Evolutionary conservation across 805 yeast genomes (phyloP), one percentile per base, ranked within the genome.

Genomic region (Metschnikowia picachoensis): DNA sequence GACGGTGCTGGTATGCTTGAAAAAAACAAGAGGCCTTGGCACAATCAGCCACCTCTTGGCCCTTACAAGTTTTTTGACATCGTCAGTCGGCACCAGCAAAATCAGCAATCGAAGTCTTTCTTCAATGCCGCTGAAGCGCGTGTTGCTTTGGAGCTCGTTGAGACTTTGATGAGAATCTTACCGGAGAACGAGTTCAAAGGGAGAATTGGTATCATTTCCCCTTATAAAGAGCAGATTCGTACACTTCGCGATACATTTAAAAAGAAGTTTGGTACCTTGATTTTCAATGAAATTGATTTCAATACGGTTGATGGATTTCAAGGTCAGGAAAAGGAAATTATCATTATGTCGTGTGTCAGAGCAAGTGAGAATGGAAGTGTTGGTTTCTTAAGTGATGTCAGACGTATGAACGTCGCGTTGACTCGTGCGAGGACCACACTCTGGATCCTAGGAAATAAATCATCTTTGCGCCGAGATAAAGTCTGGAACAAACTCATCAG

Each of bases 301-400:
- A 90, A 91, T 60, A 89, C 99, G 0, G 90, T 94, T 49, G 99
- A 94, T 74, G 99, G 98, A 1, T 94, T 91, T 62, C 99, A 90
- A 70, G 97, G 96, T 52, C 98, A 94, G 65, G 99, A 94, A 61
- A 94, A 92, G 64, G 97, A 92, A 52, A 80, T 94, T 39, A 88
- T 94, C 51, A 79, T 94, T 40, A 84, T 94, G 74, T 90, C 98
- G 0, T 92, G 98, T 79, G 99, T 94, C 4, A 79, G 99, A 58
- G 96, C 98, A 0, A 72, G 76, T 50, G 85, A 82, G 39, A 72
- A 77, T 12, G 78, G 75, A 8, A 68, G 76, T 20, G 88, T 92
- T 48, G 99, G 98, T 14, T 94, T 94, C 67, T 75, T 94, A 62
- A 83, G 85, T 39, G 99, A 94, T 66, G 77, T 83, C 33, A 78